Conservation (phyloP, 2,329 filamentous ascomycete species). For the Amesomyces nigricolor region DNA sequence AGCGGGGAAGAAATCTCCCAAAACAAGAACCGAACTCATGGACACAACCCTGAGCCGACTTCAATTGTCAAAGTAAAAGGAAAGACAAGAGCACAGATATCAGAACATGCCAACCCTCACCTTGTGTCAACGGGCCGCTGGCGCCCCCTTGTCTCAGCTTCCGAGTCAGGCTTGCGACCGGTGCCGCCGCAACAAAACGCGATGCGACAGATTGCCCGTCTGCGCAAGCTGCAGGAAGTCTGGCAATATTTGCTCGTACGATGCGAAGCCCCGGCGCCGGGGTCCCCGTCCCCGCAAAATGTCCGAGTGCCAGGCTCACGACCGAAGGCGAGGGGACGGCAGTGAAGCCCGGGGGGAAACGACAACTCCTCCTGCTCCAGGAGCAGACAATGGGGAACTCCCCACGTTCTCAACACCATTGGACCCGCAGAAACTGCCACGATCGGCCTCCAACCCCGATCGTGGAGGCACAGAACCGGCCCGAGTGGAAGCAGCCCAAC, state of each 20-base stretch:
- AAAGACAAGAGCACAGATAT: no score
- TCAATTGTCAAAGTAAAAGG: not conserved
- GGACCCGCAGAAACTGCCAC: not conserved
- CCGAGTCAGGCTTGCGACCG: not conserved
- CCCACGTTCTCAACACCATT: not conserved
- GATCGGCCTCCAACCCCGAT: not conserved
- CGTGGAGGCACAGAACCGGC: not conserved
- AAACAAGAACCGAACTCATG: no score
- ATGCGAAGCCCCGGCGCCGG: not conserved
- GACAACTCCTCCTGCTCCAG: not conserved
- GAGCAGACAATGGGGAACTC: not conserved
- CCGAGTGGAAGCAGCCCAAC: not conserved
- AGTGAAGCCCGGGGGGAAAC: not conserved
- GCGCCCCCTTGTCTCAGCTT: not conserved
- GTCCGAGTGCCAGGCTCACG: not conserved
- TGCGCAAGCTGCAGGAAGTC: not conserved
- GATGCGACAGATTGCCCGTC: not conserved
- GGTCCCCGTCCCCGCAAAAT: not conserved
- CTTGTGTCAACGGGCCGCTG: not conserved
- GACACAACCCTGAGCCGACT: no score
- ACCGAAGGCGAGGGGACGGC: not conserved
- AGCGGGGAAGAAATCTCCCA: no score
- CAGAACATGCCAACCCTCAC: not conserved
- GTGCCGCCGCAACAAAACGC: not conserved
- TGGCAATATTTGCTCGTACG: not conserved